Evolutionary conservation across 768 basidiomycete species (phyloP).

Genomic region (Mycena filopes): DNA sequence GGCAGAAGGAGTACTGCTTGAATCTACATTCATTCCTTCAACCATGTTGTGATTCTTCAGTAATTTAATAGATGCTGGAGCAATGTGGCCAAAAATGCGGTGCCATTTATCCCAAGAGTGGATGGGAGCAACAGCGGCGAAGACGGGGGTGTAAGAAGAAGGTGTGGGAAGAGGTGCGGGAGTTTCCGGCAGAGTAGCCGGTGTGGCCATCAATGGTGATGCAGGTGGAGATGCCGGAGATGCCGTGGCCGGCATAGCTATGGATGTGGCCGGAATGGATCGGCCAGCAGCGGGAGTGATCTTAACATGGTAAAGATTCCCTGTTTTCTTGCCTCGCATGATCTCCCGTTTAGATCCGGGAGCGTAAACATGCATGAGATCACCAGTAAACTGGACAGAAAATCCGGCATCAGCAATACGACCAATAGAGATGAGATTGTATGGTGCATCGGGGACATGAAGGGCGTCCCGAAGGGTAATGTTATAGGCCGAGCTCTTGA

Average conservation of each 20-base stretch:
- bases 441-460: too few relatives aligned
- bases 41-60: too few relatives aligned
- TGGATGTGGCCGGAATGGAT: too few relatives aligned
- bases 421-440: too few relatives aligned
- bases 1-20: too few relatives aligned
- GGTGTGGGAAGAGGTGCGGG: neutral
- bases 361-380: slow-evolving; percentile 27
- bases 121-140: slow-evolving; percentile 24
- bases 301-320: slow-evolving; percentile 20
- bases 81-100: too few relatives aligned
- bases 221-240: neutral
- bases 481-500: slow-evolving; percentile 10
- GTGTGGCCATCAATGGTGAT: slow-evolving; percentile 2
- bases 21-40: too few relatives aligned
- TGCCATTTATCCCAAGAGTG: too few relatives aligned
- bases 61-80: too few relatives aligned
- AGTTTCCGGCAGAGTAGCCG: neutral
- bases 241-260: too few relatives aligned
- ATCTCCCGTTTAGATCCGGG: slow-evolving; percentile 1
- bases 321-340: slow-evolving; percentile 14
- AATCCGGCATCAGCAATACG: neutral
- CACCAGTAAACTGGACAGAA: slow-evolving; percentile 19
- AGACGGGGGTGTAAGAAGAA: neutral
- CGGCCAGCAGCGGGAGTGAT: too few relatives aligned
- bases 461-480: too few relatives aligned